Conservation (phyloP, 192 early-diverging fungal genomes). For the Coemansia sp. region DNA sequence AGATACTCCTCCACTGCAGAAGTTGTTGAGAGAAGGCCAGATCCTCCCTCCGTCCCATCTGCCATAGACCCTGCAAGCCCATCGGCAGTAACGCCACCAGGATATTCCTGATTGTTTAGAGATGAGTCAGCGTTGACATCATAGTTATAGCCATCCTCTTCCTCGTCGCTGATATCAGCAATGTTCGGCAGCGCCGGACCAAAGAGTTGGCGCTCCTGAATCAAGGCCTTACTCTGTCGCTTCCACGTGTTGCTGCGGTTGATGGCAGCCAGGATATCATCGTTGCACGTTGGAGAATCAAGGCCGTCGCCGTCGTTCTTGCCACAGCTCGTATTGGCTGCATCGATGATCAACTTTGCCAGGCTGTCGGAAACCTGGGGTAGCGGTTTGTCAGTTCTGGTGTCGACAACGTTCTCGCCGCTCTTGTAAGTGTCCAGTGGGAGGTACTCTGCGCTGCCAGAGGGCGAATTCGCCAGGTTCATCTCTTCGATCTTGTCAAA, state of each 20-base stretch:
- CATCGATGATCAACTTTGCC: background rate
- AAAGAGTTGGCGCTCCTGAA: conserved; percentile 35
- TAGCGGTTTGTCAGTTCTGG: background rate
- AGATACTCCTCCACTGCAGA: conserved; percentile 37
- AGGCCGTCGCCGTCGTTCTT: conserved; percentile 10
- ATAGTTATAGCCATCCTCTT: background rate
- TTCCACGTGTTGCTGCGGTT: conserved; percentile 49
- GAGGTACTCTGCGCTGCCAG: conserved; percentile 49
- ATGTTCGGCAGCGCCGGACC: conserved; percentile 39
- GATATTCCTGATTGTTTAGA: background rate
- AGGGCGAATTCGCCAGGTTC: conserved; percentile 30
- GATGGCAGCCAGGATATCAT: conserved; percentile 21
- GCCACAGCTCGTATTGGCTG: conserved; percentile 1
- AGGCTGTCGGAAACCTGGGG: background rate
- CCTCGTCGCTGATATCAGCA: conserved; percentile 23
- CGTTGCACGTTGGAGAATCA: conserved; percentile 15
- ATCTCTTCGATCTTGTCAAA: conserved; percentile 50
- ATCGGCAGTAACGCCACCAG: background rate
- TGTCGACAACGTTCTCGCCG: conserved; percentile 5
- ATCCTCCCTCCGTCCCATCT: background rate
- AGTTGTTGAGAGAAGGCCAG: background rate
- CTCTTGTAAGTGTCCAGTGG: conserved; percentile 32
- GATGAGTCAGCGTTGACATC: background rate
- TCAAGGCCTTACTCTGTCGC: conserved; percentile 32
- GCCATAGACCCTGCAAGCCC: background rate